Conservation (phyloP, 2,329 filamentous ascomycete species). For the Fusarium brevicatenulatum region DNA sequence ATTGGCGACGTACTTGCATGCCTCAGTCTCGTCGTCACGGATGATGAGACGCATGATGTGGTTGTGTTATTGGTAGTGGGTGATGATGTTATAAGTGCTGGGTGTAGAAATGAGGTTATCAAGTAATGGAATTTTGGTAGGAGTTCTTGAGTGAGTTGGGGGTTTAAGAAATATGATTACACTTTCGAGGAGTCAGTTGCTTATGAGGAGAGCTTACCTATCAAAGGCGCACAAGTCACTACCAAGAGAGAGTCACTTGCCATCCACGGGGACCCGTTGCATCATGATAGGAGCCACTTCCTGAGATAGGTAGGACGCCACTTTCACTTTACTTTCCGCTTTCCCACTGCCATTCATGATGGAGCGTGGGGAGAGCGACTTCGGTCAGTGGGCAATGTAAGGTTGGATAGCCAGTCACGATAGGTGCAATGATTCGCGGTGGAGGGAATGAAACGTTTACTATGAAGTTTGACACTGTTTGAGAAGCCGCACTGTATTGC, state of each 20-base stretch:
- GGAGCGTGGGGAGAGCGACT: conserved; percentile 23
- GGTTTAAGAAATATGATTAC: conserved; percentile 1
- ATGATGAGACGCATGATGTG: conserved; percentile 82
- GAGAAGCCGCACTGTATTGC: conserved; percentile 34
- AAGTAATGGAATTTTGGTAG: background rate
- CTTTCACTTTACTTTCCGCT: conserved; percentile 16
- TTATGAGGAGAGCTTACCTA: conserved; percentile 26
- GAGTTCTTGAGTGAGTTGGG: background rate
- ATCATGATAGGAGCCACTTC: conserved; percentile 19
- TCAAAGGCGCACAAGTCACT: background rate
- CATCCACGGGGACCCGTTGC: conserved; percentile 24
- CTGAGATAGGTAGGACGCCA: background rate
- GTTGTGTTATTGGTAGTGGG: conserved; percentile 34
- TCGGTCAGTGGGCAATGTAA: conserved; percentile 23
- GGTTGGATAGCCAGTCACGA: conserved; percentile 18
- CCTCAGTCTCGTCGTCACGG: conserved; percentile 73
- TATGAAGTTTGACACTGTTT: conserved; percentile 21
- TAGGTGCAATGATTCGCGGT: conserved; percentile 1
- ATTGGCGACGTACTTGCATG: conserved; percentile 81
- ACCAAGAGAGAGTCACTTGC: conserved; percentile 14
- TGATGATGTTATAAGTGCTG: conserved; percentile 15
- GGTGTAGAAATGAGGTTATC: background rate
- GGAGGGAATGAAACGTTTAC: conserved; percentile 37
- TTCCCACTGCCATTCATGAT: conserved; percentile 14
- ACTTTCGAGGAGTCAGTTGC: conserved; percentile 20